Evolutionary conservation across 768 basidiomycete genomes (phyloP).

Genomic region (Sporobolomyces phaffii): DNA sequence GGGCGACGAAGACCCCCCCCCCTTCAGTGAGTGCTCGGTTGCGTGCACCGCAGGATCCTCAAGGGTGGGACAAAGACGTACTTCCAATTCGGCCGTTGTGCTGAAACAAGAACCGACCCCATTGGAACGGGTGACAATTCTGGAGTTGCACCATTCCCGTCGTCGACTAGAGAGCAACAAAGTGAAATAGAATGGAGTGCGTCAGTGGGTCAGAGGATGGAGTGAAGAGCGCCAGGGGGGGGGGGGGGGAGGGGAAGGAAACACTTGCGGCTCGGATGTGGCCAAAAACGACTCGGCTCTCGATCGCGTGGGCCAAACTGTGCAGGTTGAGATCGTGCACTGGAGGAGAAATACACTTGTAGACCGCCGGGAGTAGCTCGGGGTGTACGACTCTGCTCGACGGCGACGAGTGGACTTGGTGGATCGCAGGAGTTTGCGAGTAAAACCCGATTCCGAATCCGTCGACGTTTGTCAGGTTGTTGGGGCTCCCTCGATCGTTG

Average conservation of each 20-base stretch:
- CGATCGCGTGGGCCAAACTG: neutral
- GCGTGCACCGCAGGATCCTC: too few species aligned
- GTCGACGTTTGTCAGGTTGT: neutral
- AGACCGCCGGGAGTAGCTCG: neutral
- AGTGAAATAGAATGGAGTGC: too few species aligned
- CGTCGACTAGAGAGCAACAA: neutral
- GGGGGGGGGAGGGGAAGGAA: neutral
- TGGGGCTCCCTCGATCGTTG: neutral
- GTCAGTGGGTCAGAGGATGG: too few species aligned
- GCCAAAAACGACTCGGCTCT: constrained; percentile 1
- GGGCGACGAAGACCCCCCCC: too few species aligned
- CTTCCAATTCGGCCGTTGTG: constrained; percentile 1
- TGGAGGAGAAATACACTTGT: neutral
- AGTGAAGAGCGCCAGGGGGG: too few species aligned
- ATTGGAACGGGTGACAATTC: constrained; percentile 11
- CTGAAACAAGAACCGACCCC: neutral
- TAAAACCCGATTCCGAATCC: constrained; percentile 1
- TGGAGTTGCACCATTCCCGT: neutral
- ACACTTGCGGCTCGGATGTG: neutral
- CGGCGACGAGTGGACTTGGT: neutral
- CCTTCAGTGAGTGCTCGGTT: too few species aligned
- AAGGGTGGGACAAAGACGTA: too few species aligned
- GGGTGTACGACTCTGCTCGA: neutral
- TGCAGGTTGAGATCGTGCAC: constrained; percentile 1
- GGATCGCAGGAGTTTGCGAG: neutral